Evolutionary conservation across 2,329 filamentous ascomycete genomes (phyloP), one percentile per base, ranked within the genome.

Genomic region (Periconia sp.): DNA sequence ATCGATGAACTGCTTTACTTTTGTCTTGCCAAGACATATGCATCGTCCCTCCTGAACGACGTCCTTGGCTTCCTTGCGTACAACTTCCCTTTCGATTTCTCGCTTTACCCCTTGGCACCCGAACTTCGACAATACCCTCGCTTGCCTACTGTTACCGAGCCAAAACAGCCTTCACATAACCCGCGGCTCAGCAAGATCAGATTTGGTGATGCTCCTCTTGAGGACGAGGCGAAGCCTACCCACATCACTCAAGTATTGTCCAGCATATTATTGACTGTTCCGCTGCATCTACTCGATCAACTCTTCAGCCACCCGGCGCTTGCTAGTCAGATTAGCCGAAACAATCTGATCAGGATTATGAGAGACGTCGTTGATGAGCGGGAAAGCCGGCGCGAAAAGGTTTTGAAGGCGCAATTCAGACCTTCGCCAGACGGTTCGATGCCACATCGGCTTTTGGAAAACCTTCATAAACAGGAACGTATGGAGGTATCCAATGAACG

Each of bases 191-290:
- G 81, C 56, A 81, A 80, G 56, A 90, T 91, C 49, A 84, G 85
- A 55, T 91, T 91, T 63, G 88, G 88, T n/a, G 87, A 90, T 59
- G 75, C 87, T 18, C 76, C 83, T 2, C 61, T 67, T 2, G 75
- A 76, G 23, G 73, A 79, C 33, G 74, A 78, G 11, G 62, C 67
- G 30, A 69, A 73, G 40, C 63, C 72, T 11, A 72, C 69, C 18
- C 61, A 62, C 47, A 58, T 79, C 30, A 79, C 80, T 20, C 77
- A 78, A 0, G 72, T 81, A 0, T 74, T 92, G 6, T 91, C 89
- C 0, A 85, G 82, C 27, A 76, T 90, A 19, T 76, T 92, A 2
- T 74, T 91, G 49, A 90, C 89, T 41, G 74, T 92, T 6, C 89
- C 89, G 0, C 89, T 89, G 60, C 76, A 81, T 14, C 76, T 87